Evolutionary conservation across 2,329 filamentous ascomycete species (phyloP).

Genomic region (Botrytis fabae): DNA sequence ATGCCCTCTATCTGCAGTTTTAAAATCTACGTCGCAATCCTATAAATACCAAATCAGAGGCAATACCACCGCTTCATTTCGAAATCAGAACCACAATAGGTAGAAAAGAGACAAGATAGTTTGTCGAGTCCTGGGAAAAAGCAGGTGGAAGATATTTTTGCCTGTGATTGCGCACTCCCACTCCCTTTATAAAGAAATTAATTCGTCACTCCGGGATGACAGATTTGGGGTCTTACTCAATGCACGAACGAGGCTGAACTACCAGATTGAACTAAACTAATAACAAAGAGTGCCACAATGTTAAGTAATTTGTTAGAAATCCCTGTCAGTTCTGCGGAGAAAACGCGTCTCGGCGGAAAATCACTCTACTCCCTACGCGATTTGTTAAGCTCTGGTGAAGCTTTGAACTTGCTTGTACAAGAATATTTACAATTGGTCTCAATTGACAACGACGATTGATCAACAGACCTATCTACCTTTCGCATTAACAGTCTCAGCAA

Average conservation of each 20-base stretch:
- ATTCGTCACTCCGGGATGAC: slow-evolving; percentile 21
- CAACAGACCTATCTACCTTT: background rate
- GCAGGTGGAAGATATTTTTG: slow-evolving; percentile 2
- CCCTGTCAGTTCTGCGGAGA: background rate
- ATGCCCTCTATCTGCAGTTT: slow-evolving; percentile 4
- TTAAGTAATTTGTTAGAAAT: slow-evolving; percentile 4
- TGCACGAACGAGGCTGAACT: slow-evolving; percentile 23
- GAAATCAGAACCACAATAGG: background rate
- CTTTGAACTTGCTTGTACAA: slow-evolving; percentile 9
- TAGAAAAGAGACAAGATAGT: background rate
- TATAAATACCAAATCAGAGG: background rate
- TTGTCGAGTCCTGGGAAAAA: background rate
- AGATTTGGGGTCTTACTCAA: slow-evolving; percentile 20
- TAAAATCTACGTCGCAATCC: slow-evolving; percentile 14
- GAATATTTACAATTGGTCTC: background rate
- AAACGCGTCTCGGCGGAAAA: slow-evolving; percentile 25
- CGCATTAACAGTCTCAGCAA: slow-evolving; percentile 1
- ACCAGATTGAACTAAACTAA: background rate
- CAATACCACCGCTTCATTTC: slow-evolving; percentile 20
- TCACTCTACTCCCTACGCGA: slow-evolving; percentile 35
- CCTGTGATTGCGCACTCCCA: background rate
- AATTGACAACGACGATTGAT: background rate
- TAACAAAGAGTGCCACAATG: background rate
- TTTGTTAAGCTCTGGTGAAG: background rate
- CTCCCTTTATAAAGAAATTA: slow-evolving; percentile 18